Conservation (phyloP, 2,329 filamentous ascomycete genomes). For the Dryadomyces quercivorus region DNA sequence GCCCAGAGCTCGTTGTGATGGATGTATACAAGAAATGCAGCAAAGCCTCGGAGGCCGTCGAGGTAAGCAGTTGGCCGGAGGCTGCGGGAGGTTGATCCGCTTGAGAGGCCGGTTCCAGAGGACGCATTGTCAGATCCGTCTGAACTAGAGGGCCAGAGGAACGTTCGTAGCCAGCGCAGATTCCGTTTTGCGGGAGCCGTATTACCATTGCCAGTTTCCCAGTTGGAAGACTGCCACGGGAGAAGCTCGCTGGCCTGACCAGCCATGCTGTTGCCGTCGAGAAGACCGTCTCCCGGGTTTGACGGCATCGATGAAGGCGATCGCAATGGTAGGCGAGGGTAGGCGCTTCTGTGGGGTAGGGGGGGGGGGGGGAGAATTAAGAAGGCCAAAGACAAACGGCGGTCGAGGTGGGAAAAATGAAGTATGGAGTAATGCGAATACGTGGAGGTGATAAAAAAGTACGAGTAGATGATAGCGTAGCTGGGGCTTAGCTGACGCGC, state of each 20-base stretch:
- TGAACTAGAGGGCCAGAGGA: conserved; percentile 13
- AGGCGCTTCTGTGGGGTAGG: neutral
- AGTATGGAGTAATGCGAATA: neutral
- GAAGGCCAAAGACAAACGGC: neutral
- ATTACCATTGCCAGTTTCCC: neutral
- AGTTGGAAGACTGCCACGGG: neutral
- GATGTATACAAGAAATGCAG: conserved; percentile 52
- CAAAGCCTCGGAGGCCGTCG: conserved; percentile 55
- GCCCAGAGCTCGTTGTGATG: conserved; percentile 49
- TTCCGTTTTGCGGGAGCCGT: conserved; percentile 6
- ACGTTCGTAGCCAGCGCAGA: conserved; percentile 12
- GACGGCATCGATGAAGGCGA: neutral
- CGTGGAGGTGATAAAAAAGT: neutral
- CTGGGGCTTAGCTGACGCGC: no score
- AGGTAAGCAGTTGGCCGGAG: conserved; percentile 45
- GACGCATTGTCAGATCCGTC: neutral
- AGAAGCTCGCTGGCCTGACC: conserved; percentile 2
- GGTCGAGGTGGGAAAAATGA: neutral
- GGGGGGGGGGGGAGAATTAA: neutral
- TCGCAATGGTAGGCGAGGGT: neutral
- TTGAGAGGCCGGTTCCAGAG: neutral
- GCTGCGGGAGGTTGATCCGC: conserved; percentile 20
- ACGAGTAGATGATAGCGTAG: no score
- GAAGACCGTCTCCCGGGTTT: conserved; percentile 3
- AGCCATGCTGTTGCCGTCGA: neutral